Conservation (phyloP, 257 asterid species). For the Ilex aquifolium region DNA sequence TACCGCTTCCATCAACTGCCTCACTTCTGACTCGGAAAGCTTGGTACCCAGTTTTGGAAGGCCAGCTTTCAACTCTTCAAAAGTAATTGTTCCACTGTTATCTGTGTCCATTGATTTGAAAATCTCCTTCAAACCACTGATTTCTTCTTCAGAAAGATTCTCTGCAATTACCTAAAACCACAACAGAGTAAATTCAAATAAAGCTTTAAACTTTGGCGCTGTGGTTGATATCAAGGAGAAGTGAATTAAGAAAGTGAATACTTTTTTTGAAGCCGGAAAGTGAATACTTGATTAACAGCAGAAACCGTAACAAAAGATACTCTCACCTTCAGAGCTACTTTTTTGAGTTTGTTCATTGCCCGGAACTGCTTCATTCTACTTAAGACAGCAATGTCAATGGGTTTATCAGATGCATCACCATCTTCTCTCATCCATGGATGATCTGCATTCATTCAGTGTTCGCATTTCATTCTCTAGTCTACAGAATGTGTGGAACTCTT, state of each 20-base stretch:
- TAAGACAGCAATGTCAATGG: conserved; percentile 84
- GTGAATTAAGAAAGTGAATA: no score
- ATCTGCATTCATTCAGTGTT: conserved; percentile 30
- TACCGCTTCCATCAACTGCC: conserved; percentile 97
- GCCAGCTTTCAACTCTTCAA: conserved; percentile 89
- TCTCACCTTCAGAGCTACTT: conserved; percentile 86
- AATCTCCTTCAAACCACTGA: conserved; percentile 92
- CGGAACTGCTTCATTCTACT: conserved; percentile 92
- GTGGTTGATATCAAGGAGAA: no score
- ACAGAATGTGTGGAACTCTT: not conserved
- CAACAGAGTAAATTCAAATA: not conserved
- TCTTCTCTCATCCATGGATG: conserved; percentile 99
- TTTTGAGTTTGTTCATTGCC: conserved; percentile 96
- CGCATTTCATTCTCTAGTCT: no score
- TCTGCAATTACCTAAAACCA: conserved; percentile 74
- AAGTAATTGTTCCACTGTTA: conserved; percentile 85
- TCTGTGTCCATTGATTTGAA: conserved; percentile 94
- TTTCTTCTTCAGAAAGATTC: conserved; percentile 94
- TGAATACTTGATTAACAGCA: not conserved
- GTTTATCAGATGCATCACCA: conserved; percentile 91
- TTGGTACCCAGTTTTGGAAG: conserved; percentile 88
- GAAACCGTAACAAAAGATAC: not conserved
- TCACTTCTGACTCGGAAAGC: conserved; percentile 87
- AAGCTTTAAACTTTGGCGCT: no score
- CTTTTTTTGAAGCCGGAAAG: no score